A percentile compares a stretch with the other conserved stretches of the same genome.
phyloP scores from a whole-genome alignment of 345 rosid genomes.

The Eucalyptus marginata region DNA sequence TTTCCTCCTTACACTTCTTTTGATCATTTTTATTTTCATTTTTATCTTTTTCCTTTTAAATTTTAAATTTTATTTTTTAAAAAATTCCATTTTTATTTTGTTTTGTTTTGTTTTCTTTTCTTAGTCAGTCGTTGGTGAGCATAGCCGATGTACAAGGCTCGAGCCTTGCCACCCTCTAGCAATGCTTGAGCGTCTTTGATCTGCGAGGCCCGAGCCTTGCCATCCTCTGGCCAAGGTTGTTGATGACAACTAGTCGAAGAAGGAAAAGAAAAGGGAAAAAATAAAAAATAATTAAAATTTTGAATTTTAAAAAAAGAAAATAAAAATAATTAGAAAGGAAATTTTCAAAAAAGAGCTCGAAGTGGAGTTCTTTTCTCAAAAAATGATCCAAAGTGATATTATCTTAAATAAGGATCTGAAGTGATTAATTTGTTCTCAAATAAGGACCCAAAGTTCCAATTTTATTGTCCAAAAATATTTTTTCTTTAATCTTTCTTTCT shows the following conservation, averaged over 20 bases:
- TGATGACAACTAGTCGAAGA: accelerated
- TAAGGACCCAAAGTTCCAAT: accelerated
- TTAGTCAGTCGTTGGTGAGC: accelerated
- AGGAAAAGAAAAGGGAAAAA: accelerated
- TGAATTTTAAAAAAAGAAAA: too few relatives aligned
- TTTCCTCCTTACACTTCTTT: too few relatives aligned
- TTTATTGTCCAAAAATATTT: too few relatives aligned
- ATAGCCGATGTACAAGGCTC: accelerated
- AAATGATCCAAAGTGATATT: accelerated
- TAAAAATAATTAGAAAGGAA: too few relatives aligned
- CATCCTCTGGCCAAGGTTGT: accelerated
- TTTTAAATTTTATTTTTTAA: accelerated
- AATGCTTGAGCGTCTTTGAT: accelerated
- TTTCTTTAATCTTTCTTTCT: too few relatives aligned
- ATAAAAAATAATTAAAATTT: too few relatives aligned
- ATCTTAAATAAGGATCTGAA: accelerated
- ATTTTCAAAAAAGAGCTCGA: accelerated
- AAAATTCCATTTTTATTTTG: accelerated
- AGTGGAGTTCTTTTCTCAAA: too few relatives aligned
- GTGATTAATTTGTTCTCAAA: accelerated
- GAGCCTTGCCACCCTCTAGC: accelerated
- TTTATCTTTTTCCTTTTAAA: too few relatives aligned
- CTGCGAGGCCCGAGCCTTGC: accelerated
- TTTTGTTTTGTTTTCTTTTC: accelerated
- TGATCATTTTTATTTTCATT: too few relatives aligned